Base-by-base conservation (phyloP, 257 asterid species). In the Nicotiana undulata region DNA sequence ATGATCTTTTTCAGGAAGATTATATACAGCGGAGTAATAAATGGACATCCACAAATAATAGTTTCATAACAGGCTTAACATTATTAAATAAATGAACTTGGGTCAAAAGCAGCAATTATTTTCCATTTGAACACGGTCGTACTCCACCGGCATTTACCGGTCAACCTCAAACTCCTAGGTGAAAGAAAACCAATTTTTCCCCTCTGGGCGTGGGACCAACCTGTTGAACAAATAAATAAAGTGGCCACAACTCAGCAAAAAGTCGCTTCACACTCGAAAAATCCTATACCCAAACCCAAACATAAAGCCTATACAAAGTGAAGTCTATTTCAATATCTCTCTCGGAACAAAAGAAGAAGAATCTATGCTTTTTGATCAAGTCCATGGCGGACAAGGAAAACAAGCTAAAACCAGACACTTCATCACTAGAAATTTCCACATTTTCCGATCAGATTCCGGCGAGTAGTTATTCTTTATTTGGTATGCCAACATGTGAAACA, bases 101-200 rank as follows among this genome's bases (percentile, higher is more conserved):
- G 75, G 52, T 70, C 34, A 68, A 68, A 68, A 20, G 1, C 32
- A 20, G 20, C 3, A 70, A 70, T 44, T 70, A 20, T 40, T 70
- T 68, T 40, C 34, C 58, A 20, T 20, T 70, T 44, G 59, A 70
- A 70, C 59, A 22, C 11, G 37, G 77, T 70, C 59, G 20, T 18
- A 13, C 7, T 22, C 82, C 86, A 90, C 97, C 91, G 92, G 91
- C 88, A 85, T 82, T 87, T 82, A 63, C 91, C 93, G 86, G 94
- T 93, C 89, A 85, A 86, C 85, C 74, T 76, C 64, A 17, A 67
- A 56, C 64, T 80, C 82, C 40, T 44, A 34, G 59, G 61, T 80
- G 77, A 79, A 32, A 79, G 31, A 44, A 3, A 9, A 44, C 37
- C 34, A 44, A 40, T 7, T 8, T 37, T 40, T 40, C 46, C 46